These are phyloP conservation scores for Tritrichomonas musculus DNA, from an alignment of 208 protist genomes.

Conservation along the genomic window DNA sequence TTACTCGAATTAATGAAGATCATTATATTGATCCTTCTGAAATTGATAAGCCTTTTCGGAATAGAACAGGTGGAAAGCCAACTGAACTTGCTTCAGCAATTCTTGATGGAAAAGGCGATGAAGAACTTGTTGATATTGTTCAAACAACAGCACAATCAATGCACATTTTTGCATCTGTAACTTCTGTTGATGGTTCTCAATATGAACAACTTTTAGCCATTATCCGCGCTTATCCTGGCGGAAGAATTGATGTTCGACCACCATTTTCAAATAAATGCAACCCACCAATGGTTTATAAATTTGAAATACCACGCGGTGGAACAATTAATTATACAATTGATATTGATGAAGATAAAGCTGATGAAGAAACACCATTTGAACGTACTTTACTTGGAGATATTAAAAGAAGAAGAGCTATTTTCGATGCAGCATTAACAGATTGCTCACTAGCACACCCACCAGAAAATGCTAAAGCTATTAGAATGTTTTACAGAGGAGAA, in stretches of 20 bases:
- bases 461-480: background rate
- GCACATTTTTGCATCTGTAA: background rate
- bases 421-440: background rate
- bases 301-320: background rate
- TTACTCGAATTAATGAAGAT: background rate
- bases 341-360: background rate
- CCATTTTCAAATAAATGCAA: slow-evolving; percentile 9
- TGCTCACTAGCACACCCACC: slow-evolving; percentile 13
- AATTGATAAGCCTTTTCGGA: slow-evolving; percentile 6
- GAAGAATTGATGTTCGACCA: background rate
- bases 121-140: background rate
- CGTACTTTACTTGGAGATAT: background rate
- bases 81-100: background rate
- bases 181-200: background rate
- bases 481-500: slow-evolving; percentile 27
- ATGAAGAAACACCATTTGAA: background rate
- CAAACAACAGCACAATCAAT: background rate
- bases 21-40: slow-evolving; percentile 19
- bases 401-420: background rate
- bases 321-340: background rate
- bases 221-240: background rate
- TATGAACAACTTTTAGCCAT: background rate
- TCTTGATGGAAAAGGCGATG: background rate
- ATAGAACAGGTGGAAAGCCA: background rate
- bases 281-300: background rate